Conservation (phyloP, 1,139 yeast species). For the Kazachstania sp. region DNA sequence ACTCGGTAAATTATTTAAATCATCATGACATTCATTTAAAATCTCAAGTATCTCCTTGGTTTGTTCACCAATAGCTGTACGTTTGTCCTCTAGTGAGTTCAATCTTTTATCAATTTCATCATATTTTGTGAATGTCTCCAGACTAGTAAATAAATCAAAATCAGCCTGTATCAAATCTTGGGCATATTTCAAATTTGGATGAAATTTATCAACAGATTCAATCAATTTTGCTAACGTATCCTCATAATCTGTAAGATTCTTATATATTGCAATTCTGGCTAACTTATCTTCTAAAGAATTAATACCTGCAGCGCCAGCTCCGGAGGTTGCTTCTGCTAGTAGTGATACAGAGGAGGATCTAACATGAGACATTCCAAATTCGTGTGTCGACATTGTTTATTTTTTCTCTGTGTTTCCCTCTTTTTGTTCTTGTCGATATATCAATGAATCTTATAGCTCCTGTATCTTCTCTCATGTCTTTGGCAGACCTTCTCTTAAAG, state of each 20-base stretch:
- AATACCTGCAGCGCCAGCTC: neutral
- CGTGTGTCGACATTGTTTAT: conserved; percentile 2
- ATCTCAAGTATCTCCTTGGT: conserved; percentile 37
- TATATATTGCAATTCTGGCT: conserved; percentile 19
- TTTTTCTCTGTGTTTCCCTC: too few relatives aligned
- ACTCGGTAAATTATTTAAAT: conserved; percentile 33
- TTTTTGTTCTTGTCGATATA: too few relatives aligned
- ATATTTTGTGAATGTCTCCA: conserved; percentile 35
- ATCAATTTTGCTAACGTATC: conserved; percentile 32
- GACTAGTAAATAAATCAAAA: conserved; percentile 31
- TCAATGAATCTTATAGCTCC: too few relatives aligned
- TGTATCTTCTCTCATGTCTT: too few relatives aligned
- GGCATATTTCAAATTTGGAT: conserved; percentile 33
- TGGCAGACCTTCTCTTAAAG: too few relatives aligned
- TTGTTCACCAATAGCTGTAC: conserved; percentile 32
- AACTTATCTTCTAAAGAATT: conserved; percentile 12
- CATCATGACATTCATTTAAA: conserved; percentile 44
- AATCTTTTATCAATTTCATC: conserved; percentile 37
- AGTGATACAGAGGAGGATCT: conserved; percentile 15
- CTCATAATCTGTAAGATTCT: conserved; percentile 23
- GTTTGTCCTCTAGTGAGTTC: conserved; percentile 31
- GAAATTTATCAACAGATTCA: conserved; percentile 36
- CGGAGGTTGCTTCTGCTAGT: conserved; percentile 11
- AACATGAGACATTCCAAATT: conserved; percentile 6
- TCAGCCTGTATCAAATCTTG: conserved; percentile 35